Conservation (phyloP, 2,329 filamentous ascomycete genomes). For the Chaetomium sp. region DNA sequence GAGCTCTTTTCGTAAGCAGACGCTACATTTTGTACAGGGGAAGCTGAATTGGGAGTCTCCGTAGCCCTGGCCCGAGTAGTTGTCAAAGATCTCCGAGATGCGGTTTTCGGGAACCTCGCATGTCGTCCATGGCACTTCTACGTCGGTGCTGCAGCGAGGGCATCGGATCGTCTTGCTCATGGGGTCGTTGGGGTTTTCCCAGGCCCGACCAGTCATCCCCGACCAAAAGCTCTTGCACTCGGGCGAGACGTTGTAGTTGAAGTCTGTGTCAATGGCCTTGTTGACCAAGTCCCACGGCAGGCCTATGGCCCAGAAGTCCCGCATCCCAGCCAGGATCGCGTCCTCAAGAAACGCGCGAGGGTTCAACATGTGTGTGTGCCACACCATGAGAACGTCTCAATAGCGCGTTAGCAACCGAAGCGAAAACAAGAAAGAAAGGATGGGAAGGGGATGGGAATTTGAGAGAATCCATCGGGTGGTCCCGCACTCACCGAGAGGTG, state of each 20-base stretch:
- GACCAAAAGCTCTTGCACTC: constrained; percentile 43
- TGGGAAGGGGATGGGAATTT: neutral
- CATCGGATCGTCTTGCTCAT: constrained; percentile 46
- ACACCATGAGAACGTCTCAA: constrained; percentile 68
- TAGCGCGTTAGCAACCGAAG: constrained; percentile 19
- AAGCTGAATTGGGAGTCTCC: constrained; percentile 50
- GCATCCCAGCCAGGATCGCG: constrained; percentile 51
- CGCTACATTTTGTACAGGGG: constrained; percentile 46
- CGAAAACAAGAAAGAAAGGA: neutral
- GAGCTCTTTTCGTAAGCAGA: constrained; percentile 47
- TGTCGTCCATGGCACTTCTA: constrained; percentile 55
- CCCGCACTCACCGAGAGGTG: constrained; percentile 49
- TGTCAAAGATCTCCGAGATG: constrained; percentile 21
- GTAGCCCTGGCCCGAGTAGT: constrained; percentile 48
- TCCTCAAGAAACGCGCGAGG: constrained; percentile 70
- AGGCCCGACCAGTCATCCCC: constrained; percentile 41
- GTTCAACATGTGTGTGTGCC: constrained; percentile 74
- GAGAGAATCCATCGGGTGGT: neutral
- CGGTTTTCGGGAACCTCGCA: constrained; percentile 32
- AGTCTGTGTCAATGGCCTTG: constrained; percentile 50
- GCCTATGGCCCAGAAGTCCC: constrained; percentile 52
- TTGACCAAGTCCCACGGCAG: constrained; percentile 61
- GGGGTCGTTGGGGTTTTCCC: constrained; percentile 53
- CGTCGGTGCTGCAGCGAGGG: constrained; percentile 41
- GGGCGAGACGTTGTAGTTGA: constrained; percentile 47